Conservation (phyloP, 768 basidiomycete species). For the Tulasnella sp. region DNA sequence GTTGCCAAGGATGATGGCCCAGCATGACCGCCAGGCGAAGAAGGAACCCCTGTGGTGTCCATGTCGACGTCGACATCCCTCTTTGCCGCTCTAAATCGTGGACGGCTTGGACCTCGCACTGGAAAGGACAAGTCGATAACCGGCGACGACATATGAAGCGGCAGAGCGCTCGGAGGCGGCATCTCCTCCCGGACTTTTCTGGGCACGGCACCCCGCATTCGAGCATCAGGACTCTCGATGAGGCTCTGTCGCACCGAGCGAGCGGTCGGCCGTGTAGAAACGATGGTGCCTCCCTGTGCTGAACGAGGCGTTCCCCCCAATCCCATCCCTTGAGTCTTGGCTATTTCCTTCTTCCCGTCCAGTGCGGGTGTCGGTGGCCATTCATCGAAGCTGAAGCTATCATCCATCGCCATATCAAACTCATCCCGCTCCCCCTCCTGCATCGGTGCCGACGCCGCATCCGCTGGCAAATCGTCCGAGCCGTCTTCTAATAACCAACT, state of each 20-base stretch:
- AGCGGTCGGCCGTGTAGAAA: too few species aligned
- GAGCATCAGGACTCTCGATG: too few species aligned
- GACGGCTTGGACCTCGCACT: not conserved
- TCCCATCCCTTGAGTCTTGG: not conserved
- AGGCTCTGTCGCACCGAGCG: too few species aligned
- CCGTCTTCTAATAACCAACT: too few species aligned
- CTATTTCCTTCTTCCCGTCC: too few species aligned
- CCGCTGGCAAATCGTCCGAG: too few species aligned
- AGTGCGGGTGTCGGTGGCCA: too few species aligned
- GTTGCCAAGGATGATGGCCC: not conserved
- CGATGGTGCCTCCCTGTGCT: too few species aligned
- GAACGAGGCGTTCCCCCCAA: constrained; percentile 5
- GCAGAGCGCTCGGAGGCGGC: not conserved
- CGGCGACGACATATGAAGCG: not conserved
- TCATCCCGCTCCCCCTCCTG: too few species aligned
- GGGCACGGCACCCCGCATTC: constrained; percentile 49
- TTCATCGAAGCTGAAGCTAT: too few species aligned
- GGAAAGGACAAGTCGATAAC: constrained; percentile 4
- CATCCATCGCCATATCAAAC: too few species aligned
- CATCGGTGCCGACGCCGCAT: too few species aligned
- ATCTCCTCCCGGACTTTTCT: constrained; percentile 43
- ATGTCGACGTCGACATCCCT: not conserved
- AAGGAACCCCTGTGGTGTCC: not conserved
- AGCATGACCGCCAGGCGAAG: not conserved
- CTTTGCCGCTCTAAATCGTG: not conserved